Evolutionary conservation across 257 asterid species (phyloP), one percentile per base, ranked within the genome.

Genomic region (Primulina eburnea): DNA sequence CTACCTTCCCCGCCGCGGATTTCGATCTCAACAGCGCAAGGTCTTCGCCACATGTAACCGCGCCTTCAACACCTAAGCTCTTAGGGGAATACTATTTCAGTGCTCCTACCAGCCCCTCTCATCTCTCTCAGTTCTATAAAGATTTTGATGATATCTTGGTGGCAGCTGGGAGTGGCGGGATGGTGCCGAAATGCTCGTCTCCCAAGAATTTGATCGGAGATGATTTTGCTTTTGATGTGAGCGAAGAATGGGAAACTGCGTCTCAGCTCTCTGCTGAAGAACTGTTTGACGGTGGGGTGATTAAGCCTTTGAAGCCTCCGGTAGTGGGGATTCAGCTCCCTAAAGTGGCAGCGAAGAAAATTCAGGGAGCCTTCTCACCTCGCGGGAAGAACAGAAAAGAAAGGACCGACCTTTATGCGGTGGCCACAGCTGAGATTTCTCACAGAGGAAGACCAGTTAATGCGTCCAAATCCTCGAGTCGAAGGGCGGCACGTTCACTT

Each of bases 91-190:
- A 72, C 77, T 91, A 89, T 65, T 75, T 74, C 76, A 89, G 96
- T 65, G 95, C 97, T 24, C 97, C 97, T 0, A 35, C 91, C 0
- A 85, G 90, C 74, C 97, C 97, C 14, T 69, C 89, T 21, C 89
- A 79, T 43, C 75, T 83, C 60, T 75, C 89, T 52, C 84, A 68
- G 16, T 81, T 87, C 53, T 81, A 79, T 50, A 67, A 77, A 0
- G 86, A 80, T 30, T 82, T 79, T 18, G 79, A 85, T 2, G 81
- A 76, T 58, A 75, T 76, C 33, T 60, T 71, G 69, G 34, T 30
- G 18, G 37, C 9, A 1, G 71, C 7, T 2, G 73, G 32, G 0
- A 5, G 60, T 26, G 70, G 47, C 24, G 67, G 30, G 0, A 14
- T 32, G 67, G 35, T 0, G 18, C 35, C 59, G 47, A 73, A 75